Percentiles rank a stretch among this genome's conserved stretches.
Conservation (phyloP, 768 basidiomycete genomes). For the Lenzites betulinus region DNA sequence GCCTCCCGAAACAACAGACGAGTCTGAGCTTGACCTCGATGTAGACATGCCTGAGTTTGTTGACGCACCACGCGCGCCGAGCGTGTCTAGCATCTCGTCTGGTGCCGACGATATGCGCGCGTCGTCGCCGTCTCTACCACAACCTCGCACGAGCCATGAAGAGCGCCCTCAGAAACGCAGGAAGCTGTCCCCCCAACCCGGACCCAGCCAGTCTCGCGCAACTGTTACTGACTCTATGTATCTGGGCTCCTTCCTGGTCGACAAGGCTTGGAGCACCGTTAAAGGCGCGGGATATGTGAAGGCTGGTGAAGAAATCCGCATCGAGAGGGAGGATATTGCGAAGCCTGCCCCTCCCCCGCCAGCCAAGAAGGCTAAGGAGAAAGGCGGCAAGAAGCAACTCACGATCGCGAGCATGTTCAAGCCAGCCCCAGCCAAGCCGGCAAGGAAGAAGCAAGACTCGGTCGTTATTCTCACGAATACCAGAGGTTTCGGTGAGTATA, state of each 20-base stretch:
- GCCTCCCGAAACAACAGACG: not conserved
- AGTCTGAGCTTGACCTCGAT: conserved; percentile 19
- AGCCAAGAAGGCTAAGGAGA: conserved; percentile 32
- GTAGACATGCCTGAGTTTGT: conserved; percentile 30
- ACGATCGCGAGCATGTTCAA: conserved; percentile 70
- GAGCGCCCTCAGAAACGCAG: conserved; percentile 52
- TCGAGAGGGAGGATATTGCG: conserved; percentile 56
- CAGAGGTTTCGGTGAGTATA: conserved; percentile 59
- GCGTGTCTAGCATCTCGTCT: conserved; percentile 43
- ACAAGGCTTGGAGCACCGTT: conserved; percentile 79
- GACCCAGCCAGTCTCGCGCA: not conserved
- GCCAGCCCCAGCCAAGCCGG: conserved; percentile 46
- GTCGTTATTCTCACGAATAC: conserved; percentile 69
- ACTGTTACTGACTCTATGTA: conserved; percentile 43
- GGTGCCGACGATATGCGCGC: conserved; percentile 15
- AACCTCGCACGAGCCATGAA: conserved; percentile 3
- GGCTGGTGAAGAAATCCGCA: conserved; percentile 55
- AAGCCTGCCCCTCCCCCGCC: conserved; percentile 27
- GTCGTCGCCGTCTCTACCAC: conserved; percentile 31
- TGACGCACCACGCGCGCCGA: conserved; percentile 37
- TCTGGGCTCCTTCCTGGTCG: conserved; percentile 67
- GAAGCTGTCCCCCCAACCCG: conserved; percentile 33
- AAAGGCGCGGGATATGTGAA: conserved; percentile 73
- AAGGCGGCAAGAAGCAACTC: conserved; percentile 60
- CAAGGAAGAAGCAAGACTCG: conserved; percentile 62